A percentile compares a stretch with the other conserved stretches of the same genome.
phyloP scores from a whole-genome alignment of 208 protist genomes.

The Phytomonas sp. region DNA sequence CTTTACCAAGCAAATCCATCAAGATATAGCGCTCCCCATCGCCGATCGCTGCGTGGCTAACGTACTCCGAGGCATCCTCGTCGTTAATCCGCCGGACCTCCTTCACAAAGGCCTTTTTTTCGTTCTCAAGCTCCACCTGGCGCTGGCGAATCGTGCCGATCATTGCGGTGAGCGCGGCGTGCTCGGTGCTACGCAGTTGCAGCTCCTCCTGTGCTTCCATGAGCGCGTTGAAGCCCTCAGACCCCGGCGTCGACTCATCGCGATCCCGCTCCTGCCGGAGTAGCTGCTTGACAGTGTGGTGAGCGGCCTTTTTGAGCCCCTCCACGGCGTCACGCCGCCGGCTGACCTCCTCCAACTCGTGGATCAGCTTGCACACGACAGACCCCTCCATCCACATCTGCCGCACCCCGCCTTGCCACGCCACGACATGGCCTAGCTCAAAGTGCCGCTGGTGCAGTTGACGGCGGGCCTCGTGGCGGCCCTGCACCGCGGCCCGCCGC shows the following conservation, averaged over 20 bases:
- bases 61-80: constrained; percentile 69
- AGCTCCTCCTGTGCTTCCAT: constrained; percentile 42
- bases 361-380: constrained; percentile 31
- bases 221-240: constrained; percentile 25
- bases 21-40: constrained; percentile 75
- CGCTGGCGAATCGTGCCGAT: constrained; percentile 29
- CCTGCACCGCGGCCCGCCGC: constrained; percentile 28
- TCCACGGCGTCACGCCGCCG: constrained; percentile 42
- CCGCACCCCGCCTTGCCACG: constrained; percentile 33
- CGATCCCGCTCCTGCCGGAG: constrained; percentile 37
- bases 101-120: constrained; percentile 76
- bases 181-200: constrained; percentile 45
- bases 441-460: constrained; percentile 61
- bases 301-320: constrained; percentile 40
- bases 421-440: constrained; percentile 66
- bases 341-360: constrained; percentile 30
- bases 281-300: constrained; percentile 44
- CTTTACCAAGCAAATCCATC: constrained; percentile 89
- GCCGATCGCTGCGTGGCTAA: constrained; percentile 36
- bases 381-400: constrained; percentile 76
- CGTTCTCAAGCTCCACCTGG: constrained; percentile 38
- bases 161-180: constrained; percentile 31
- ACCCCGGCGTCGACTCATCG: constrained; percentile 34
- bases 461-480: constrained; percentile 40
- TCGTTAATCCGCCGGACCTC: constrained; percentile 72